phyloP scores from a whole-genome alignment of 495 filamentous ascomycete species.

The Lindgomyces ingoldianus region DNA sequence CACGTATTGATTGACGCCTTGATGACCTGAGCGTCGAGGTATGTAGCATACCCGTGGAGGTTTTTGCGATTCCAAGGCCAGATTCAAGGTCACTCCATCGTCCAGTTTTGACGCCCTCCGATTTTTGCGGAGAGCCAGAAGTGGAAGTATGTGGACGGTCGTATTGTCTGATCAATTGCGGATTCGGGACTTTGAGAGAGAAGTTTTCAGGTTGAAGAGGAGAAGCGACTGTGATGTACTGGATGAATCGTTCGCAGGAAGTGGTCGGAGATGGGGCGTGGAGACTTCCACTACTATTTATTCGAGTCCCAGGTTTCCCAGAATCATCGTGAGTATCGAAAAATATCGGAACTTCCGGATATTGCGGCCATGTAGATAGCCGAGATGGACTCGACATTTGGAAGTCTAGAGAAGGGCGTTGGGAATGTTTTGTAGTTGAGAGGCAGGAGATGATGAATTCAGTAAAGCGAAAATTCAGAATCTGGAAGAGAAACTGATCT shows the following conservation, averaged over 20 bases:
- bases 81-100: neutral
- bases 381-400: neutral
- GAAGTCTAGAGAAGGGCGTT: neutral
- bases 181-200: neutral
- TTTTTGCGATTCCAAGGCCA: neutral
- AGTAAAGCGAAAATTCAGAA: neutral
- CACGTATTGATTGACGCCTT: constrained; percentile 26
- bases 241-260: neutral
- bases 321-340: constrained; percentile 4
- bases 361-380: neutral
- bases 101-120: neutral
- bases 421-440: neutral
- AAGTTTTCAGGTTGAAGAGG: neutral
- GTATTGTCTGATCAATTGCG: neutral
- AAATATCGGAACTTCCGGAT: constrained; percentile 12
- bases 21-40: neutral
- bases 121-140: neutral
- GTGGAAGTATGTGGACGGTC: neutral
- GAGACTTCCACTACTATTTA: neutral
- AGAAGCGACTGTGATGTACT: neutral
- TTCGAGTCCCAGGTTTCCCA: constrained; percentile 2
- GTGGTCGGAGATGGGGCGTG: neutral
- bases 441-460: neutral
- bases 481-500: too few species aligned
- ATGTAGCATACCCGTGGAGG: neutral